Evolutionary conservation across 768 basidiomycete genomes (phyloP), one percentile per base, ranked within the genome.

Genomic region (Sarcodon sp.): DNA sequence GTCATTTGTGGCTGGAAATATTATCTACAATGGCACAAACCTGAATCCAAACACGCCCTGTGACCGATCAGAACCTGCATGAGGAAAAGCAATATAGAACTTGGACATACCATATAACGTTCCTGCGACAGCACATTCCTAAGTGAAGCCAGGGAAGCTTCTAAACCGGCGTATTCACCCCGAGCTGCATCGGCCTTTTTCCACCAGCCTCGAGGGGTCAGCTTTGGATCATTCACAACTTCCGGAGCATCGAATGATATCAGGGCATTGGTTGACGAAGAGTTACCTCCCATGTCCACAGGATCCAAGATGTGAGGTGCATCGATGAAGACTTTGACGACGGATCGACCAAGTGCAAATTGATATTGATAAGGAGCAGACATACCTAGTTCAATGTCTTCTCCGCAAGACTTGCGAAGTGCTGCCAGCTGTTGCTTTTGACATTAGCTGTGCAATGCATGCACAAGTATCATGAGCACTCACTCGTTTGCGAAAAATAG

Each of bases 21-120:
- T 52, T 38, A 10, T 7, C 27, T 21, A 31, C 12, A 13, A 33
- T 44, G 32, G 10, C 50, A 50, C 63, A 31, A 31, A 80, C 83
- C 85, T 87, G 59, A 88, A 88, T 6, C 87, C 87, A 56, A 89
- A 72, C 7, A 88, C 75, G 27, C 85, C 87, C 84, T 88, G 54
- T 15, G 37, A 27, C 37, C 18, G 5, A 44, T 50, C 51, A 50
- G 39, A 39, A 33, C 33, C 45, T 43, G 38, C 21, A 37, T 15
- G n/a, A 39, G 16, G 15, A 36, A 31, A 62, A 73, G 52, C 47
- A 12, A 44, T n/a, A 48, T 46, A 27, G 38, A 54, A 11, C 47
- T 15, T 35, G 47, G 43, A 65, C 79, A 50, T 52, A 85, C 86
- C 64, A 86, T 79, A 62, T 83, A 89, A 33, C 58, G 75, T 50